Percentiles rank a stretch among this genome's conserved stretches.
These are phyloP conservation scores for Zizania latifolia DNA, from an alignment of 176 grass and related monocot species.

Conservation along the genomic window DNA sequence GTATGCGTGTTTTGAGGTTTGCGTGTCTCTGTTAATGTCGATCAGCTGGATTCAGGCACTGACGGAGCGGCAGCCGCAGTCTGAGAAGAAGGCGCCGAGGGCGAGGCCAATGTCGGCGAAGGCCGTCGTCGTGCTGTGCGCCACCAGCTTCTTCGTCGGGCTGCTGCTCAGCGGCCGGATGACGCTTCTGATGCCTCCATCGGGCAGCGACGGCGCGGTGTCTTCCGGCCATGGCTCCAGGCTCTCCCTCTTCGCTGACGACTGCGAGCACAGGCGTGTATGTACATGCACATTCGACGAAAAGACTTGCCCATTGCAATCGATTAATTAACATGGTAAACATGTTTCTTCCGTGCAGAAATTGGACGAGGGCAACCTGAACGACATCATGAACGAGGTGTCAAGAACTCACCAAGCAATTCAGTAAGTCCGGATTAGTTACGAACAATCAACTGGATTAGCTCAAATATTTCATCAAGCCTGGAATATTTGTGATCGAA, in stretches of 20 bases:
- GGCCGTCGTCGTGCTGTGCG: slow-evolving; percentile 39
- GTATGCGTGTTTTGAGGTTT: not conserved
- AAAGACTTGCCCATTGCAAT: no score
- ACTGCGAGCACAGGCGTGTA: slow-evolving; percentile 59
- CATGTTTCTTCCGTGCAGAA: no score
- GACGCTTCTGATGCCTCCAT: no score
- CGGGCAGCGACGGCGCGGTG: not conserved
- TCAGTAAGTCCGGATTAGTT: slow-evolving; percentile 6
- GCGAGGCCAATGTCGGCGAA: slow-evolving; percentile 50
- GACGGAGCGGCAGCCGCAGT: slow-evolving; percentile 49
- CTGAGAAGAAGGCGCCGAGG: slow-evolving; percentile 50
- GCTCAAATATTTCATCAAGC: no score
- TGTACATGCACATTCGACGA: no score
- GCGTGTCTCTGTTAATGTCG: not conserved
- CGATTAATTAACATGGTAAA: no score
- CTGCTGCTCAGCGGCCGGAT: no score
- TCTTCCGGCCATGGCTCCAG: slow-evolving; percentile 24
- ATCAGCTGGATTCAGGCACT: slow-evolving; percentile 45
- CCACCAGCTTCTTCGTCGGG: slow-evolving; percentile 72
- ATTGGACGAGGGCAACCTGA: slow-evolving; percentile 35
- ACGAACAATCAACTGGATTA: no score
- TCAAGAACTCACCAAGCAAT: slow-evolving; percentile 55
- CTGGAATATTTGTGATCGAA: no score
- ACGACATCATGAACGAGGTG: slow-evolving; percentile 59
- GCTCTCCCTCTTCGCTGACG: slow-evolving; percentile 22